Conservation (phyloP, 108 stramenopile species). For the Skeletonema grethae region DNA sequence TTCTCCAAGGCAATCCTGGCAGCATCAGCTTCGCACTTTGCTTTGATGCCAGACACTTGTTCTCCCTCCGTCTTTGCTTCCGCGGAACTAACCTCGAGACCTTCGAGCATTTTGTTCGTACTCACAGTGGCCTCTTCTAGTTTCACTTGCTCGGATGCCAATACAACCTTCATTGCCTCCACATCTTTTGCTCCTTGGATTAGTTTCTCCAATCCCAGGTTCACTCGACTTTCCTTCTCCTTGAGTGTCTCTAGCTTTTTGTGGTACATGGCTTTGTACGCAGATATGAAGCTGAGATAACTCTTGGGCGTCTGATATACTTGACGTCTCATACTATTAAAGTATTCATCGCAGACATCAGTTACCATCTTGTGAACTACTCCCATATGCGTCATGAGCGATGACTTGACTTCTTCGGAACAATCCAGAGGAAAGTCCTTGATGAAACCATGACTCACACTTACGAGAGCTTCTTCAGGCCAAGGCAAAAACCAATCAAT, state of each 20-base stretch:
- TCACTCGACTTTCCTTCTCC: slow-evolving; percentile 85
- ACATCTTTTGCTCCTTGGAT: slow-evolving; percentile 90
- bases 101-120: slow-evolving; percentile 85
- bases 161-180: slow-evolving; percentile 83
- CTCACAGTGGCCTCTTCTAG: slow-evolving; percentile 81
- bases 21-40: slow-evolving; percentile 84
- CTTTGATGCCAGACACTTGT: slow-evolving; percentile 79
- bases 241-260: slow-evolving; percentile 79
- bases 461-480: slow-evolving; percentile 91
- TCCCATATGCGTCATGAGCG: slow-evolving; percentile 86
- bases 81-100: slow-evolving; percentile 76
- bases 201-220: slow-evolving; percentile 86
- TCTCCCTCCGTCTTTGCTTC: slow-evolving; percentile 88
- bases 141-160: slow-evolving; percentile 85
- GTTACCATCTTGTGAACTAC: slow-evolving; percentile 86
- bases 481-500: slow-evolving; percentile 94
- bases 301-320: slow-evolving; percentile 94
- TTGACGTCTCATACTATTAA: slow-evolving; percentile 75
- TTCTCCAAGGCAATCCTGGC: slow-evolving; percentile 81
- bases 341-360: slow-evolving; percentile 89
- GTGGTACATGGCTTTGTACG: slow-evolving; percentile 80
- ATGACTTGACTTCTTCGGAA: slow-evolving; percentile 63
- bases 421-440: slow-evolving; percentile 79
- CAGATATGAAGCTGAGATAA: slow-evolving; percentile 86
- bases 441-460: slow-evolving; percentile 80